These are phyloP conservation scores for Solanum tarapatanum DNA, from an alignment of 257 asterid species.

Conservation along the genomic window DNA sequence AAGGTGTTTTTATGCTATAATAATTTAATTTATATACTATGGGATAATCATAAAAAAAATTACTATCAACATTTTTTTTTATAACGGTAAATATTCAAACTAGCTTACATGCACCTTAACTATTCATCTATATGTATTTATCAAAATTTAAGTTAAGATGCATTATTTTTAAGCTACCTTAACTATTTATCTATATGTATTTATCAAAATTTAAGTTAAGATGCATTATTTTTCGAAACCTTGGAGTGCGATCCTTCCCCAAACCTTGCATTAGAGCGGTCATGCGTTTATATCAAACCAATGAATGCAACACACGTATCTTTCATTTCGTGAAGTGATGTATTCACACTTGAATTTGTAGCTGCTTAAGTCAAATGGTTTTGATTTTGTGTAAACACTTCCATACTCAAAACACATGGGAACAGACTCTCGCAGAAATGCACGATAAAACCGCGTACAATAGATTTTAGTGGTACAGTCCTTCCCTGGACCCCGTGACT, in stretches of 20 bases:
- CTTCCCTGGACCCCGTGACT: not conserved
- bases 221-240: not conserved
- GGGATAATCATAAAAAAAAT: not conserved
- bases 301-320: not conserved
- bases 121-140: too few relatives aligned
- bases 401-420: not conserved
- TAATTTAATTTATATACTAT: not conserved
- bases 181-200: too few relatives aligned
- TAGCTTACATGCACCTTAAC: too few relatives aligned
- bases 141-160: too few relatives aligned
- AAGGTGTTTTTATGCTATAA: not conserved
- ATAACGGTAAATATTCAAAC: too few relatives aligned
- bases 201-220: too few relatives aligned
- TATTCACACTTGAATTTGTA: not conserved
- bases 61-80: too few relatives aligned
- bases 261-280: not conserved
- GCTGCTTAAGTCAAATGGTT: too few relatives aligned
- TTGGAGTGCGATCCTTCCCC: not conserved
- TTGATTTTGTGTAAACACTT: not conserved
- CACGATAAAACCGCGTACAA: not conserved
- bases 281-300: too few relatives aligned
- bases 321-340: not conserved
- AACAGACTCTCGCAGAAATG: not conserved
- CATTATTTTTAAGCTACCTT: too few relatives aligned
- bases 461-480: not conserved